Conservation (phyloP, 192 early-diverging fungal species). For the Backusella tuberculispora region DNA sequence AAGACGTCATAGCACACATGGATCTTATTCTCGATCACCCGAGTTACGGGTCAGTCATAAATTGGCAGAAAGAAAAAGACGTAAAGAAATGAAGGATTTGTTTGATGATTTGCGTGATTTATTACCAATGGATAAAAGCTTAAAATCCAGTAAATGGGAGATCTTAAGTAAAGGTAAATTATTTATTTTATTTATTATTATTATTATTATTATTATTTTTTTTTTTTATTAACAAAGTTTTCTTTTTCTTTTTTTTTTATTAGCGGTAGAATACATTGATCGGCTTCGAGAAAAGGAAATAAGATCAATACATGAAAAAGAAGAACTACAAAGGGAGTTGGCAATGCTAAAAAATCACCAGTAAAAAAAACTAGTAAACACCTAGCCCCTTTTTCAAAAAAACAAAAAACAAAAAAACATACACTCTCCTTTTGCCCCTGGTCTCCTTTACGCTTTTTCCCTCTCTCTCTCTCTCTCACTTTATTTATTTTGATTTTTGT, state of each 20-base stretch:
- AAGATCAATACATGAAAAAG: conserved; percentile 45
- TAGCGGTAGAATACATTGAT: conserved; percentile 57
- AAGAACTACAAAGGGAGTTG: conserved; percentile 49
- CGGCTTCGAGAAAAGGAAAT: conserved; percentile 49
- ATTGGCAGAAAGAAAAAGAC: conserved; percentile 83
- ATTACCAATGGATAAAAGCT: conserved; percentile 76
- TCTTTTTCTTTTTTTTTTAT: neutral
- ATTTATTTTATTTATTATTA: conserved; percentile 20
- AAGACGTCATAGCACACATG: conserved; percentile 33
- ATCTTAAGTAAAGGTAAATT: conserved; percentile 81
- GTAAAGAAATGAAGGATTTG: conserved; percentile 90
- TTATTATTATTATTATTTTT: conserved; percentile 13
- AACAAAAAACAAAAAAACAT: too few relatives aligned
- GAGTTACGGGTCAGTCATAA: conserved; percentile 88
- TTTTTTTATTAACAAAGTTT: neutral
- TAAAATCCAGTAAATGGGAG: conserved; percentile 91
- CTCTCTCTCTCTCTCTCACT: conserved; percentile 8
- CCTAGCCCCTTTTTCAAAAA: neutral
- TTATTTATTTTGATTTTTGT: conserved; percentile 9
- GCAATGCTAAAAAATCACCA: conserved; percentile 29
- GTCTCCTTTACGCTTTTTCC: conserved; percentile 21
- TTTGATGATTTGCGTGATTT: conserved; percentile 85
- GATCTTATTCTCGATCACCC: conserved; percentile 71
- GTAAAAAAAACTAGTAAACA: conserved; percentile 13
- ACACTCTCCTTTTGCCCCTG: neutral